phyloP scores from a whole-genome alignment of 345 rosid genomes.

The Moricandia arvensis region DNA sequence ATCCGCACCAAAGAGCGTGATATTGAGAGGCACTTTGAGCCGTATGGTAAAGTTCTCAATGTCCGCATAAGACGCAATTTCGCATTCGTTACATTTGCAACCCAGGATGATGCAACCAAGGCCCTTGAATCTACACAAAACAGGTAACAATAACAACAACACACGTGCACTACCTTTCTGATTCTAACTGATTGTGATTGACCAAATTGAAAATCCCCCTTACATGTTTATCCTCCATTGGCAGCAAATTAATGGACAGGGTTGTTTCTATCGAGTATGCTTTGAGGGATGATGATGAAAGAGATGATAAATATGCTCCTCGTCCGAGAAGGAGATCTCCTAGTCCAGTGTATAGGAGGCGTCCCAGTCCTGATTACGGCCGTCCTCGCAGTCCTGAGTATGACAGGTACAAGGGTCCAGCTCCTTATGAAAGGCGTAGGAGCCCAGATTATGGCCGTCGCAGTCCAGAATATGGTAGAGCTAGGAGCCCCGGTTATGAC shows the following conservation, averaged over 20 bases:
- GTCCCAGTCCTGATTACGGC: conserved; percentile 84
- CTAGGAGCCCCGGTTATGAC: conserved; percentile 50
- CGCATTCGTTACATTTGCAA: conserved; percentile 80
- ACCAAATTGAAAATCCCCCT: not conserved
- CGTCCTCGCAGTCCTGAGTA: conserved; percentile 71
- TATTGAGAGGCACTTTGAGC: conserved; percentile 72
- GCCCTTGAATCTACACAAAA: conserved; percentile 74
- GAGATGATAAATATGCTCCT: conserved; percentile 52
- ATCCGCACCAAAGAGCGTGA: conserved; percentile 66
- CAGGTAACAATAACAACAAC: conserved; percentile 46
- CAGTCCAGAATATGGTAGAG: conserved; percentile 81
- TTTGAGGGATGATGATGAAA: conserved; percentile 70
- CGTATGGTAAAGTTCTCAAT: conserved; percentile 71
- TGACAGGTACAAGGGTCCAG: conserved; percentile 63
- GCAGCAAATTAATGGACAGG: conserved; percentile 77
- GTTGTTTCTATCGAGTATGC: conserved; percentile 92
- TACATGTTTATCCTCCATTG: not conserved
- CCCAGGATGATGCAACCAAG: conserved; percentile 85
- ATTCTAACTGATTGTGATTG: not conserved
- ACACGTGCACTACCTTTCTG: not conserved
- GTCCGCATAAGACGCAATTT: conserved; percentile 74
- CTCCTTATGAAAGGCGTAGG: conserved; percentile 54
- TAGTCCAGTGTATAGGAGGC: conserved; percentile 62
- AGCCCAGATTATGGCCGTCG: conserved; percentile 75
- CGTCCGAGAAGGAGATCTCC: conserved; percentile 80